These are phyloP conservation scores for Limnanthes douglasii DNA, from an alignment of 345 rosid species.

Conservation along the genomic window DNA sequence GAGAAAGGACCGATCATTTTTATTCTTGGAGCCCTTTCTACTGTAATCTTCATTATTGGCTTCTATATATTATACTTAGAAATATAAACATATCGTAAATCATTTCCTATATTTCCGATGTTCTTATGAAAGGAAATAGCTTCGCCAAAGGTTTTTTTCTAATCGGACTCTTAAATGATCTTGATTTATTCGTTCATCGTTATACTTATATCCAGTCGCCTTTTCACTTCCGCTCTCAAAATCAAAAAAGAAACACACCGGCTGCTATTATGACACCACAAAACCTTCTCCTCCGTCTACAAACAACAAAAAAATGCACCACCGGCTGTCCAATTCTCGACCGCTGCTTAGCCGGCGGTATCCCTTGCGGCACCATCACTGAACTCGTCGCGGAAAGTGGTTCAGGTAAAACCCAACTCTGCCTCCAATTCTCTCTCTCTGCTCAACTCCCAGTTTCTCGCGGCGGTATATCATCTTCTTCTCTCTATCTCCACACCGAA, in stretches of 20 bases:
- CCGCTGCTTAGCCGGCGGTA: slow-evolving; percentile 47
- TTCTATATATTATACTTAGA: no score
- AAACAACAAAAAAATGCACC: slow-evolving; percentile 29
- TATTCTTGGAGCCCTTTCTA: no score
- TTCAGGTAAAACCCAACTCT: slow-evolving; percentile 76
- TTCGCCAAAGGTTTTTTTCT: no score
- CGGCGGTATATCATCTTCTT: slow-evolving; percentile 63
- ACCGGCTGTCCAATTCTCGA: slow-evolving; percentile 59
- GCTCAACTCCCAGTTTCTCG: slow-evolving; percentile 62
- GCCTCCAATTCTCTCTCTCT: slow-evolving; percentile 67
- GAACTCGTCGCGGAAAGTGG: slow-evolving; percentile 83
- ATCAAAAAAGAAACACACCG: neutral
- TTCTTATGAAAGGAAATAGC: no score
- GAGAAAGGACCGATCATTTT: no score
- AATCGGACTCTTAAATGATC: no score
- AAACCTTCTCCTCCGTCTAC: slow-evolving; percentile 16
- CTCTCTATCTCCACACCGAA: slow-evolving; percentile 67
- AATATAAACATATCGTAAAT: no score
- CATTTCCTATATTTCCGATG: no score
- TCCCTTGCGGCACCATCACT: slow-evolving; percentile 63
- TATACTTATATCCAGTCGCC: no score
- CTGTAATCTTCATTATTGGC: no score
- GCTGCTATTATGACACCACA: slow-evolving; percentile 39
- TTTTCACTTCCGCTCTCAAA: no score
- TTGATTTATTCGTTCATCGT: no score